A percentile compares a stretch with the other conserved stretches of the same genome.
Conservation (phyloP, 2,329 filamentous ascomycete genomes). For the Colletotrichum sublineola region DNA sequence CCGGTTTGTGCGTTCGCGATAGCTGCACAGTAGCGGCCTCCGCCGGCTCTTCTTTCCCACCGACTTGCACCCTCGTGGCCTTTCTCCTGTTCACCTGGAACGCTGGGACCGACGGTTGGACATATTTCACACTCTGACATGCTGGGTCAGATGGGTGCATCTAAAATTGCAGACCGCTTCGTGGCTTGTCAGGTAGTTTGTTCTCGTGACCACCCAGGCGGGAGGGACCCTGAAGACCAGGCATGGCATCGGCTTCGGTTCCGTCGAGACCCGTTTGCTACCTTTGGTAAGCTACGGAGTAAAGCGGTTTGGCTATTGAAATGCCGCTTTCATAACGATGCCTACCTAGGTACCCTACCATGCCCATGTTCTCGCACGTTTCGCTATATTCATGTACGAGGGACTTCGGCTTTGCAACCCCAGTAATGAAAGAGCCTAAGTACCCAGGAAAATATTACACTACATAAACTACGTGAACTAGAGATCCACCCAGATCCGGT, state of each 20-base stretch:
- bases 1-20: slow-evolving; percentile 6
- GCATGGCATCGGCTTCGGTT: slow-evolving; percentile 35
- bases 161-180: slow-evolving; percentile 38
- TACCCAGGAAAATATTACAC: no score
- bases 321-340: not conserved
- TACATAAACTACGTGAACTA: not conserved
- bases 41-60: not conserved
- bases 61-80: not conserved
- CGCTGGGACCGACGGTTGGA: slow-evolving; percentile 13
- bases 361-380: not conserved
- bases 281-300: no score
- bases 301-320: not conserved
- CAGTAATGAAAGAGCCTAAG: no score
- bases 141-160: slow-evolving; percentile 26
- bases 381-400: not conserved
- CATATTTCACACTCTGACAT: slow-evolving; percentile 6
- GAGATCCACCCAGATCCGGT: slow-evolving; percentile 28
- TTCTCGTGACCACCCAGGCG: slow-evolving; percentile 35
- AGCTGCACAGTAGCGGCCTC: not conserved
- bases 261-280: slow-evolving; percentile 8
- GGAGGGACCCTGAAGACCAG: slow-evolving; percentile 40
- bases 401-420: not conserved
- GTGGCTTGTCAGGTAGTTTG: slow-evolving; percentile 33
- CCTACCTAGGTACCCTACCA: not conserved
- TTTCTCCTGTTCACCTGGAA: not conserved